phyloP scores from a whole-genome alignment of 495 filamentous ascomycete genomes.

The Aspergillus biplanus region DNA sequence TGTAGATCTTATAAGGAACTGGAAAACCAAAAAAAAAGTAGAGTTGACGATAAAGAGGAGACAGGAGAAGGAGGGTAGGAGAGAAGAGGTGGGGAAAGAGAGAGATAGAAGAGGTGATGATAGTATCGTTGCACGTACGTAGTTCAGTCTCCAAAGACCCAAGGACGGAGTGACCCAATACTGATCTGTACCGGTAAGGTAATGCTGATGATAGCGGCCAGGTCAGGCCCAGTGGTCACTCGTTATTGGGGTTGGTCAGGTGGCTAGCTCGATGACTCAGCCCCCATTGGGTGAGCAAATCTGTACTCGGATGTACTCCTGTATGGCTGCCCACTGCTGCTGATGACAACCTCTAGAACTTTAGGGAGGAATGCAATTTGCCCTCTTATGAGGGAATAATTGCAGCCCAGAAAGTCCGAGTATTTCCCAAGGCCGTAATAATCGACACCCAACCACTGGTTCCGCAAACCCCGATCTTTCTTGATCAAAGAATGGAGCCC shows the following conservation, averaged over 20 bases:
- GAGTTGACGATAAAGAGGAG: not conserved
- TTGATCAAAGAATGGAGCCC: not conserved
- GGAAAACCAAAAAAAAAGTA: not conserved
- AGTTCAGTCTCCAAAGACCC: too few relatives aligned
- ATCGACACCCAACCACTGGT: not conserved
- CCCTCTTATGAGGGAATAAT: not conserved
- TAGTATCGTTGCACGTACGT: not conserved
- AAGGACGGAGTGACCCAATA: not conserved
- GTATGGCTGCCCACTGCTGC: conserved; percentile 6
- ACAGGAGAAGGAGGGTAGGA: conserved; percentile 7
- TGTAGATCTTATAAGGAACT: not conserved
- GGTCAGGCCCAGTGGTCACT: conserved; percentile 22
- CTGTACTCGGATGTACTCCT: not conserved
- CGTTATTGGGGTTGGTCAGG: conserved; percentile 11
- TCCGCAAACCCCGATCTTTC: not conserved
- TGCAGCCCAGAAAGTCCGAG: not conserved
- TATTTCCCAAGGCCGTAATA: not conserved
- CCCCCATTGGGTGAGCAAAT: not conserved
- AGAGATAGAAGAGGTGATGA: conserved; percentile 12
- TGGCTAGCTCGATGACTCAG: conserved; percentile 13
- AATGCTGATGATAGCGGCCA: not conserved
- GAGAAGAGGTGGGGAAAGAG: conserved; percentile 14
- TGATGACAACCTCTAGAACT: not conserved
- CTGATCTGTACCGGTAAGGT: conserved; percentile 5
- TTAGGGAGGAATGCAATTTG: not conserved